Base-by-base conservation (phyloP, 2,329 filamentous ascomycete genomes). In the Bipolaris victoriae region DNA sequence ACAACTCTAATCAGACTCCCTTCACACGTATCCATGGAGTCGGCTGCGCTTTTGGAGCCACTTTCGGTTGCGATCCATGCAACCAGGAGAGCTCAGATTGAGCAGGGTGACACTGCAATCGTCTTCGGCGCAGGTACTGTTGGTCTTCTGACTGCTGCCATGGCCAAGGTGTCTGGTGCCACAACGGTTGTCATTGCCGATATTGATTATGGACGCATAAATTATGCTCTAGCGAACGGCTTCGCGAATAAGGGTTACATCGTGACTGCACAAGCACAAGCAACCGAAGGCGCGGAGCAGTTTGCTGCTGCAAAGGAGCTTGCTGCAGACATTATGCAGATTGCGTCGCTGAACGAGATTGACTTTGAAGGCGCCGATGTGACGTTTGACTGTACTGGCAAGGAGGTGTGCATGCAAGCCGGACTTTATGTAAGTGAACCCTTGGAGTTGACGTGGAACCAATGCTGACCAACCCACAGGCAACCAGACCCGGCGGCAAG, bases 31-130 rank as follows among this genome's bases (percentile, higher is more conserved):
- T 75, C 75, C 15, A 60, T 76, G 52, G 77, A 78, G 40, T 71
- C 75, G 26, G 76, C 75, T 15, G 75, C 76, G 3, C 60, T 78
- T 18, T 56, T 78, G 7, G 77, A 78, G 56, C 92, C 92, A 2
- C 85, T 96, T 36, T 88, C 90, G 45, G 92, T 96, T 26, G 92
- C 89, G 13, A 92, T 96, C 31, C 92, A 96, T 79, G 91, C 95
- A 65, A 87, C 88, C 58, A 86, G 86, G 67, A 90, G 93, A 79
- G 91, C 89, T 1, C 77, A 78, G 24, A 82, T 96, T 61, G 82
- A 83, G 62, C 90, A 91, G 1, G 91, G 91, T 7, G 86, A 92
- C 71, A 86, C 84, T 6, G 90, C 92, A 15, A 88, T 96, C 3
- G 88, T 97, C 20, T 94, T 96, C 81, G 92, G 92, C 44, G 91